Evolutionary conservation across 805 yeast genomes (phyloP), one percentile per base, ranked within the genome.

Genomic region (Suhomyces prunicola): DNA sequence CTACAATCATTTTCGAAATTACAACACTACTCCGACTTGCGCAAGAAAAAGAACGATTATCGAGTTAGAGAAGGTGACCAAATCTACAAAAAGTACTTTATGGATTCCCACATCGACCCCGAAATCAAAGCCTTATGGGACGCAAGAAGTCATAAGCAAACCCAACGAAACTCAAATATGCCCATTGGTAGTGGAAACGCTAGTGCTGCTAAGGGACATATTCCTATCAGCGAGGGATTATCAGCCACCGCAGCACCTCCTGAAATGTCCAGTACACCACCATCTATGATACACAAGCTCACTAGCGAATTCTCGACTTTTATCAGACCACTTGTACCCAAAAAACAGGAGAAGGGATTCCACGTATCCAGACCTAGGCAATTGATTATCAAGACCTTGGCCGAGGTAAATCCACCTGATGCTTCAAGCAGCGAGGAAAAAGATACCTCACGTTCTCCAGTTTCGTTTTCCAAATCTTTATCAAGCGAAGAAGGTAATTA

Each of bases 1-100:
- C n/a, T 42, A n/a, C 51, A 51, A 26, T 52, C 55, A 3, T 52
- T 52, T 27, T 39, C 47, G 6, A 40, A 42, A n/a, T 44, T 51
- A 39, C 54, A 55, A 45, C 24, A 53, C 41, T 50, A 42, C 17
- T 54, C 57, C 19, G 52, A 58, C 50, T 36, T 50, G 40, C 45
- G 61, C 42, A 60, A 60, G 46, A 61, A 56, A 33, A 52, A 58
- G 17, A 76, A 67, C 9, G 85, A 85, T 62, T 84, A 84, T 64
- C 78, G 85, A 0, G 78, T 79, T 1, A 70, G 89, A 54, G 89
- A 85, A 61, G 85, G 82, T 1, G 89, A 85, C 62, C 58, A 74
- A 31, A 81, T 82, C 53, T 79, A 71, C 59, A 69, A 72, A 44
- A 74, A 74, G 46, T 73, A 67, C 56, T 69, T 72, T 45, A 60